These are phyloP conservation scores for Zygoascus bituminiphila DNA, from an alignment of 805 yeast species.

Conservation along the genomic window DNA sequence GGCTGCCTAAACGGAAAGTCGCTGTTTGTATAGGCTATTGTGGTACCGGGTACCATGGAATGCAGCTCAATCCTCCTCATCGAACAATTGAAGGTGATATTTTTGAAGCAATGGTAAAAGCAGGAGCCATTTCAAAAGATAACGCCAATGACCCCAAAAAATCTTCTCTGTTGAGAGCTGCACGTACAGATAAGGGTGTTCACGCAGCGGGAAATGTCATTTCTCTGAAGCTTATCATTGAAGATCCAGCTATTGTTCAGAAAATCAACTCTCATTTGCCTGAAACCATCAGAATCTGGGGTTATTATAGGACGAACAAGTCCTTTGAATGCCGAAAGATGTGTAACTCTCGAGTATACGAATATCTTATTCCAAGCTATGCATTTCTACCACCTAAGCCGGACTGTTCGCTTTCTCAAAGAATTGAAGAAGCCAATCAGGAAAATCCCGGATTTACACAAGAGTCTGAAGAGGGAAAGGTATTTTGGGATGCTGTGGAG, in stretches of 20 bases:
- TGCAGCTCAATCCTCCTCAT: slow-evolving; percentile 85
- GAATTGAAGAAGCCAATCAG: slow-evolving; percentile 44
- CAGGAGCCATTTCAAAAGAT: slow-evolving; percentile 83
- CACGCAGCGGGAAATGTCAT: slow-evolving; percentile 95
- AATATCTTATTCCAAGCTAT: slow-evolving; percentile 87
- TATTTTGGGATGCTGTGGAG: slow-evolving; percentile 59
- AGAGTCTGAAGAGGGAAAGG: slow-evolving; percentile 56
- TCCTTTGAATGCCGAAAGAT: slow-evolving; percentile 90
- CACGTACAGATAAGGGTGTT: slow-evolving; percentile 89
- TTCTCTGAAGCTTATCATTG: slow-evolving; percentile 73
- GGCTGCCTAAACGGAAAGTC: slow-evolving; percentile 67
- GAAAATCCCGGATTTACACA: slow-evolving; percentile 49
- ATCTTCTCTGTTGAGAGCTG: slow-evolving; percentile 57
- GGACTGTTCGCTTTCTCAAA: slow-evolving; percentile 51
- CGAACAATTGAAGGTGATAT: slow-evolving; percentile 87
- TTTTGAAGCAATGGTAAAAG: slow-evolving; percentile 70
- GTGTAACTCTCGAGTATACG: slow-evolving; percentile 95
- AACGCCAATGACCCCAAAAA: slow-evolving; percentile 85
- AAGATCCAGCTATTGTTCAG: slow-evolving; percentile 63
- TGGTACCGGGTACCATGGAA: slow-evolving; percentile 94
- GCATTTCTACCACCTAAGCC: slow-evolving; percentile 90
- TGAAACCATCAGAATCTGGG: slow-evolving; percentile 87
- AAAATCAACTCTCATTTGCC: slow-evolving; percentile 75
- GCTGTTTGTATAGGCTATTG: slow-evolving; percentile 90
- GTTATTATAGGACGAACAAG: slow-evolving; percentile 78